Evolutionary conservation across 768 basidiomycete species (phyloP).

Genomic region (Melanogaster broomeanus): DNA sequence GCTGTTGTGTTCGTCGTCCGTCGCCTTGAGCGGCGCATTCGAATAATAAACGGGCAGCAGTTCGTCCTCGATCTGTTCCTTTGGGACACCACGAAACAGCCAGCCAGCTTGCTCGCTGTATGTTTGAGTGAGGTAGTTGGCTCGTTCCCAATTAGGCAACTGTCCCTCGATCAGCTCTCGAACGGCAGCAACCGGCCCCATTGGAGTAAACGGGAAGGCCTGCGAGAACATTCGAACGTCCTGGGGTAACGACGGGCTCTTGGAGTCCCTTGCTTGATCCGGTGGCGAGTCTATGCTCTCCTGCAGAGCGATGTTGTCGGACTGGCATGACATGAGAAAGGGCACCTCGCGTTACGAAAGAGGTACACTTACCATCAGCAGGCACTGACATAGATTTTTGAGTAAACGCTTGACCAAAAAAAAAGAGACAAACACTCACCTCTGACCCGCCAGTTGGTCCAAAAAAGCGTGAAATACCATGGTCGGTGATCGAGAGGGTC

Average conservation of each 20-base stretch:
- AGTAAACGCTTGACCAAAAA: conserved; percentile 7
- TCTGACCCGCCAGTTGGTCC: conserved; percentile 69
- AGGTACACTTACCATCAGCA: conserved; percentile 31
- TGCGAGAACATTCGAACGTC: conserved; percentile 51
- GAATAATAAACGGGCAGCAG: conserved; percentile 44
- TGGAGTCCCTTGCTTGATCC: conserved; percentile 28
- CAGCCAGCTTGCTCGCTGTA: conserved; percentile 53
- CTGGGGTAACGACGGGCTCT: conserved; percentile 31
- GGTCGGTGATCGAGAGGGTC: conserved; percentile 59
- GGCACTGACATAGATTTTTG: conserved; percentile 24
- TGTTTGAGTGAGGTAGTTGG: conserved; percentile 42
- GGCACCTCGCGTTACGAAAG: background rate
- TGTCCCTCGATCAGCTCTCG: conserved; percentile 52
- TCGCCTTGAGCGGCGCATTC: conserved; percentile 14
- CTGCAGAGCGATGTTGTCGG: conserved; percentile 20
- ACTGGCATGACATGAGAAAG: conserved; percentile 20
- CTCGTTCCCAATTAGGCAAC: conserved; percentile 55
- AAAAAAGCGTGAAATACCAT: conserved; percentile 63
- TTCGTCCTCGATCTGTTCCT: conserved; percentile 45
- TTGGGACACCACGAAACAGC: conserved; percentile 51
- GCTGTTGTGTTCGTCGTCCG: conserved; percentile 44
- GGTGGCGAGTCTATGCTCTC: conserved; percentile 22
- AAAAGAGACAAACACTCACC: conserved; percentile 44
- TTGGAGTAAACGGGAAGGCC: conserved; percentile 65
- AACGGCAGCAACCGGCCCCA: conserved; percentile 48